These are phyloP conservation scores for Kwoniella shandongensis DNA, from an alignment of 768 basidiomycete species.

Conservation along the genomic window DNA sequence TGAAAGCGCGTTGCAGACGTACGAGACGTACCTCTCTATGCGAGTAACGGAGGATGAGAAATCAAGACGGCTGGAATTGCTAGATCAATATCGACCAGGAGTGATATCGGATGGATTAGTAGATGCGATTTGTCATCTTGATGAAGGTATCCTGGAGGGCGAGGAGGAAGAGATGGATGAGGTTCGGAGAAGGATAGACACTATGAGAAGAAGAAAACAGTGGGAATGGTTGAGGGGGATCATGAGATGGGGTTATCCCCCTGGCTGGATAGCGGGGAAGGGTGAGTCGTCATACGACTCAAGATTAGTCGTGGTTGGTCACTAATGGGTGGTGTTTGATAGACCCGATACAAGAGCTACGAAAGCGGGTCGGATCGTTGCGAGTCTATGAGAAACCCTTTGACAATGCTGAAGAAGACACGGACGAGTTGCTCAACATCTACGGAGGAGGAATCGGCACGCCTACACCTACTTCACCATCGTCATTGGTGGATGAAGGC, in stretches of 20 bases:
- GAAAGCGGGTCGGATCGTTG: slow-evolving; percentile 12
- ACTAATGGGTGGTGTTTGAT: background rate
- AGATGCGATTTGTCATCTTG: slow-evolving; percentile 32
- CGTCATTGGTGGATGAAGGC: background rate
- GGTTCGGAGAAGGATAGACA: slow-evolving; percentile 2
- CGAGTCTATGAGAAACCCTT: slow-evolving; percentile 6
- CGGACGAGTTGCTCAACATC: slow-evolving; percentile 27
- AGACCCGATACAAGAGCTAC: slow-evolving; percentile 38
- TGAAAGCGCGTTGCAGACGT: slow-evolving; percentile 6
- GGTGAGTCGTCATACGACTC: slow-evolving; percentile 22
- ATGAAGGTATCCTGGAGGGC: background rate
- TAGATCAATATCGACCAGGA: slow-evolving; percentile 26
- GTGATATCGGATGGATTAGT: slow-evolving; percentile 25
- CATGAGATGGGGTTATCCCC: slow-evolving; percentile 45
- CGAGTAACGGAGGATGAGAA: slow-evolving; percentile 24
- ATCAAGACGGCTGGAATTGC: slow-evolving; percentile 23
- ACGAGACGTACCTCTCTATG: slow-evolving; percentile 18
- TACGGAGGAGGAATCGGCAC: slow-evolving; percentile 25
- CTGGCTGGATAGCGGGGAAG: slow-evolving; percentile 35
- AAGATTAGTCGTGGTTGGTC: background rate
- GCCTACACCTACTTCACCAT: background rate
- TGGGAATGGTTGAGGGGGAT: slow-evolving; percentile 42
- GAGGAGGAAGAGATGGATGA: slow-evolving; percentile 8
- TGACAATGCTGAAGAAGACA: slow-evolving; percentile 10
- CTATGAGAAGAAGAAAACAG: slow-evolving; percentile 8